Base-by-base conservation (phyloP, 441 rosid species). In the Pelargonium fulgidum region DNA sequence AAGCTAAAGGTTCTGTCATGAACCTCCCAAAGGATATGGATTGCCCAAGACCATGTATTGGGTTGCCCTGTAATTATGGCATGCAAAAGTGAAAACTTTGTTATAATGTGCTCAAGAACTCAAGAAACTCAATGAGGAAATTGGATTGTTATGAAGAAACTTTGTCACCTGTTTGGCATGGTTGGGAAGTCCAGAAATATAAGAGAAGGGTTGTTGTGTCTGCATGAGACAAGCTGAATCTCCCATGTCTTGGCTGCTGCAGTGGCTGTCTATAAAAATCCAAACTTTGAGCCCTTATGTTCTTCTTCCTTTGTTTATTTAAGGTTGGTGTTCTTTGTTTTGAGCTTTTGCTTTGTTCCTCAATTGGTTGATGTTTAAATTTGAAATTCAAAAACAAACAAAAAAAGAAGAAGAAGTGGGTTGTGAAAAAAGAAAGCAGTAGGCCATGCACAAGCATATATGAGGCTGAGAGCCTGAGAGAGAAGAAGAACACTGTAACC, bases 21-120 rank as follows among this genome's bases (percentile, higher is more conserved):
- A 86, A 88, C 78, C 88, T 84, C 66, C 93, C 93, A 14, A 88
- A 86, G 44, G 90, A 86, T 44, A 86, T 77, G n/a, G 90, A 86
- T 45, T 84, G 87, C 68, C 84, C 82, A 4, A 83, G 76, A 20
- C 73, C 85, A 73, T 79, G 76, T 73, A 81, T 14, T 48, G 84
- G 85, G 67, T 85, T 87, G 45, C 81, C 85, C 86, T 79, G 79
- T 36, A 24, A 24, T 29, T 29, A 20, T 26, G 8, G 22, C 64
- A n/a, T 59, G 7, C 65, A 48, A 11, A 48, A 12, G 3, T 48
- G 13, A 11, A 48, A 48, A 1, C 14, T 48, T 48, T 48, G 13
- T 16, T 48, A 12, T 4, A 48, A 12, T 1, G n/a, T 12, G 17
- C 61, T 16, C 8, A 47, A 50, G 14, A 4, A 50, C 8, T 1